These are phyloP conservation scores for Gaultheria prostrata DNA, from an alignment of 148 eudicot species.

Conservation along the genomic window DNA sequence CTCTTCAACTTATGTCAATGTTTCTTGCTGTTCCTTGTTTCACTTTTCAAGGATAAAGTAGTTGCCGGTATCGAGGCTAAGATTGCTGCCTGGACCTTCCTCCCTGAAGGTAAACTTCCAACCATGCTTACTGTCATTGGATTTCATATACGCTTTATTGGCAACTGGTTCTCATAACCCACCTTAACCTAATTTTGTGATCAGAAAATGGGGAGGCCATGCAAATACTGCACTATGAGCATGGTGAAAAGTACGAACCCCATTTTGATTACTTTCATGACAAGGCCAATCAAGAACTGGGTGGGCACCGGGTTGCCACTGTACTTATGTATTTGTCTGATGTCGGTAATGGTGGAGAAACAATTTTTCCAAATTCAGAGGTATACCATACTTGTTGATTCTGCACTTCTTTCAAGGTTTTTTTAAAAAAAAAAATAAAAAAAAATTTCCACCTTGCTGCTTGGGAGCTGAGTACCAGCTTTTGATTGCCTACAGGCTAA, in stretches of 20 bases:
- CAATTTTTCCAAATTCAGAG: constrained; percentile 68
- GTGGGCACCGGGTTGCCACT: constrained; percentile 80
- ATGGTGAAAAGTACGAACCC: constrained; percentile 84
- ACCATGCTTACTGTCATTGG: neutral
- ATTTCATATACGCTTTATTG: neutral
- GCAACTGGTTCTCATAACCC: neutral
- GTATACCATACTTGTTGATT: constrained; percentile 25
- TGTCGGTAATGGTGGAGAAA: constrained; percentile 80
- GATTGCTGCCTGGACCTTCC: constrained; percentile 88
- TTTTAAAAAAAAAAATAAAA: neutral
- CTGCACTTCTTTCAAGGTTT: neutral
- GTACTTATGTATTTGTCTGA: constrained; percentile 86
- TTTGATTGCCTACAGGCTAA: constrained; percentile 35
- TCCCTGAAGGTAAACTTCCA: constrained; percentile 55
- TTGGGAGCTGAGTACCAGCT: constrained; percentile 14
- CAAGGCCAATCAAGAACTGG: constrained; percentile 55
- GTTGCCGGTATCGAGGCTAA: constrained; percentile 61
- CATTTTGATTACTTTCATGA: constrained; percentile 78
- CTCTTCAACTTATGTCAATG: neutral
- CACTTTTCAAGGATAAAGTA: constrained; percentile 58
- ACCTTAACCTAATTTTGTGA: constrained; percentile 12
- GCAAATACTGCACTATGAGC: constrained; percentile 78
- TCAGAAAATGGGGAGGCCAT: constrained; percentile 85
- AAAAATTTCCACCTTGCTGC: neutral
- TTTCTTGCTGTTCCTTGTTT: constrained; percentile 9